Evolutionary conservation across 2,329 filamentous ascomycete genomes (phyloP).

Genomic region (Neophaeococcomyces mojaviensis): DNA sequence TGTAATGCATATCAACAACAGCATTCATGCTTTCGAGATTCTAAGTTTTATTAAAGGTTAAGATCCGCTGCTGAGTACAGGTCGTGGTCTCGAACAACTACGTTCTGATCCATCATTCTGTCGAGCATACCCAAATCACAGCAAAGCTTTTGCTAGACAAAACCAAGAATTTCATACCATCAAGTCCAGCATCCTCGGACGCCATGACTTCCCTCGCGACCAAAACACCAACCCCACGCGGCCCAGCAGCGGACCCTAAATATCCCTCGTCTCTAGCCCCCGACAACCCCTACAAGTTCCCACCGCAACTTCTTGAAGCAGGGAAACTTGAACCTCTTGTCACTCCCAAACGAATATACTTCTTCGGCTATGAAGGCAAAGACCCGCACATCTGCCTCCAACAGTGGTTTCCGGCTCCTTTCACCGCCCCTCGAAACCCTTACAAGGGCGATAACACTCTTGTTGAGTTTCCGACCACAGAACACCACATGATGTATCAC

Average conservation of each 20-base stretch:
- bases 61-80: too few relatives aligned
- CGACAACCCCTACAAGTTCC: conserved; percentile 1
- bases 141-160: too few relatives aligned
- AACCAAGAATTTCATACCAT: too few relatives aligned
- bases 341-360: neutral
- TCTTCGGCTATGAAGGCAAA: conserved; percentile 6
- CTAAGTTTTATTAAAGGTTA: too few relatives aligned
- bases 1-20: too few relatives aligned
- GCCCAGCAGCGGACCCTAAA: neutral
- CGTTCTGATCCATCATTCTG: too few relatives aligned
- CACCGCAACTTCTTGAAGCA: neutral
- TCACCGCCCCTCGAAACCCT: neutral
- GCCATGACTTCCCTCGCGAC: too few relatives aligned
- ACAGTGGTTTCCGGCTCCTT: conserved; percentile 8
- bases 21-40: too few relatives aligned
- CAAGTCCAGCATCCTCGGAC: too few relatives aligned
- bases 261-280: neutral
- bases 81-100: too few relatives aligned
- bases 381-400: conserved; percentile 7
- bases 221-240: neutral
- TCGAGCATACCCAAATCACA: too few relatives aligned
- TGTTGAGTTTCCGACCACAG: conserved; percentile 6
- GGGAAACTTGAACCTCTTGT: neutral
- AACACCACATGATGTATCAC: conserved; percentile 30
- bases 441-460: neutral